Evolutionary conservation across 1,139 yeast species (phyloP), one percentile per base, ranked within the genome.

Genomic region (Suhomyces anneliseae): DNA sequence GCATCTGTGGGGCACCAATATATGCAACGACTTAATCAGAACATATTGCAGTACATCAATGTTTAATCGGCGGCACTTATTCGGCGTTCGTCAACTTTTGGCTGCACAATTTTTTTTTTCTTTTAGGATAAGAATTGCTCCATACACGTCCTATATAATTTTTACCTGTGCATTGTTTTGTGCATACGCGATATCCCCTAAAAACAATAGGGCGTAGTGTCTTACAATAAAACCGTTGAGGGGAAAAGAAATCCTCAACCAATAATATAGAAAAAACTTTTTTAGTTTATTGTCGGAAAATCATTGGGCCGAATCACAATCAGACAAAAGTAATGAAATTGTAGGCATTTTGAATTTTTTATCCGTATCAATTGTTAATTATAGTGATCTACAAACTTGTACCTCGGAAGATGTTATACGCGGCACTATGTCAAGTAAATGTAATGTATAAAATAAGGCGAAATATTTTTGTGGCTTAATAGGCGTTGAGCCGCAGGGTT

Each of bases 61-160:
- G n/a, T 34, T 34, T 12, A n/a, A 15, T 14, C 9, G 24, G 11
- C 14, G 29, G 24, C 24, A 29, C 32, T 3, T 11, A 29, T 29
- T 29, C 32, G 38, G 37, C 38, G 10, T 40, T 40, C 43, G 43
- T 40, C 43, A 34, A 40, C 24, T 14, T 14, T 29, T 29, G 32
- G 32, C n/a, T 29, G 32, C 7, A 29, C 32, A 29, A 29, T 29
- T 9, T 29, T 29, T 29, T 19, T 19, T 19, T 19, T 19, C 24
- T 9, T 29, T 29, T 29, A 29, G 32, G n/a, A 7, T 29, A 11
- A 9, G 32, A 29, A 11, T 11, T 29, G 32, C 32, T 9, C 7
- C 32, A 29, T 5, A 7, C n/a, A 29, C 32, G 32, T 29, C 38
- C 31, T 27, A 26, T 27, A 11, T 11, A 11, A 34, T n/a, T 11